Evolutionary conservation across 768 basidiomycete species (phyloP).

Genomic region (Gloeophyllum trabeum): DNA sequence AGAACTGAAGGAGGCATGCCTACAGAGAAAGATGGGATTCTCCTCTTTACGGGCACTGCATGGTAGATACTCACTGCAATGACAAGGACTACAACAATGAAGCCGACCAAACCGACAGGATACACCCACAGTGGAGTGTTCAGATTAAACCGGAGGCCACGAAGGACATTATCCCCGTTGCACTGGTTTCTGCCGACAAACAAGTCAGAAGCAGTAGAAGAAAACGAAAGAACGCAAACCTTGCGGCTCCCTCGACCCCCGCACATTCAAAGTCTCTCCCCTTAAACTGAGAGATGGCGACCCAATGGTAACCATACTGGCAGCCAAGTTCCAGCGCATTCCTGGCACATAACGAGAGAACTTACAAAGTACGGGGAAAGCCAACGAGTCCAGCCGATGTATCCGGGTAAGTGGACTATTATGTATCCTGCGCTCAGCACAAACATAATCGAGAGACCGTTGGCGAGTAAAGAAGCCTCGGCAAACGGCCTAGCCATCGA

Average conservation of each 20-base stretch:
- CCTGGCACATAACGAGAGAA: neutral
- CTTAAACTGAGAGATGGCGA: slow-evolving; percentile 25
- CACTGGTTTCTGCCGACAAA: neutral
- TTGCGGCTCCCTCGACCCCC: slow-evolving; percentile 15
- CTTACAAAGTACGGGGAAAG: slow-evolving; percentile 22
- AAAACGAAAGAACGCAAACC: slow-evolving; percentile 17
- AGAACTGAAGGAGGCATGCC: neutral
- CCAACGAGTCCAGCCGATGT: slow-evolving; percentile 27
- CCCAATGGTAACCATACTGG: slow-evolving; percentile 22
- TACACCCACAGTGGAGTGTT: neutral
- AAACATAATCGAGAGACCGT: slow-evolving; percentile 7
- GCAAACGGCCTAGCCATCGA: slow-evolving; percentile 20
- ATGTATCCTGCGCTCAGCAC: neutral
- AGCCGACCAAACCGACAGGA: neutral
- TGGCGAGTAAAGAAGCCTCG: slow-evolving; percentile 20
- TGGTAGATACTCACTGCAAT: neutral
- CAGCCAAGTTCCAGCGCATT: neutral
- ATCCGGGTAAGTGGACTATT: slow-evolving; percentile 12
- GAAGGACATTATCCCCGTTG: neutral
- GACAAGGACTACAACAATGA: neutral
- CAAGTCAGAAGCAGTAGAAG: neutral
- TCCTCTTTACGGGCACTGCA: neutral
- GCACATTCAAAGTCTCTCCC: slow-evolving; percentile 20
- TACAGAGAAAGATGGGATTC: neutral
- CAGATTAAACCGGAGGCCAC: neutral